Evolutionary conservation across 495 filamentous ascomycete species (phyloP).

Genomic region (Aspergillus leporis): DNA sequence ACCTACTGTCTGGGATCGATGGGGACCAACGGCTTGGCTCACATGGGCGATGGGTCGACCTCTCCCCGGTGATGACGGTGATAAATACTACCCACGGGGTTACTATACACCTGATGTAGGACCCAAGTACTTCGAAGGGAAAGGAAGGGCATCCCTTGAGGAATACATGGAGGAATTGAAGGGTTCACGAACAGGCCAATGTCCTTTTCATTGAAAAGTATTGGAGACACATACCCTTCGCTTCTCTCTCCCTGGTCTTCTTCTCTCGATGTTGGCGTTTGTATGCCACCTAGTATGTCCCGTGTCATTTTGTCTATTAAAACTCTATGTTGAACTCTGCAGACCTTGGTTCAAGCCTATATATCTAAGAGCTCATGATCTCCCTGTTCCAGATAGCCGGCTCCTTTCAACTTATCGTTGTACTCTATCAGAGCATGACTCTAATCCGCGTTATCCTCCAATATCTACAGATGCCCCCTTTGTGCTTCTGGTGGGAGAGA

Average conservation of each 20-base stretch:
- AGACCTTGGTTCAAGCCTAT: too few relatives aligned
- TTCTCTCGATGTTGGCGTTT: too few relatives aligned
- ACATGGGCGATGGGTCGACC: slow-evolving; percentile 55
- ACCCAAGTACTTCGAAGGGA: slow-evolving; percentile 55
- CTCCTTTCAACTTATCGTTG: too few relatives aligned
- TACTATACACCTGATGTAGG: slow-evolving; percentile 60
- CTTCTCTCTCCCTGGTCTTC: background rate
- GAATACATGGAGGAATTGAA: slow-evolving; percentile 44
- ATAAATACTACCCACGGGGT: slow-evolving; percentile 58
- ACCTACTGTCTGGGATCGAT: slow-evolving; percentile 61
- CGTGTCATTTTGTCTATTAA: background rate
- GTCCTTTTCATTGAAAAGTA: slow-evolving; percentile 49
- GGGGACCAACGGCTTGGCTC: slow-evolving; percentile 55
- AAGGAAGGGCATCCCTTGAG: slow-evolving; percentile 44
- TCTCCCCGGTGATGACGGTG: slow-evolving; percentile 59
- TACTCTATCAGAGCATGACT: too few relatives aligned
- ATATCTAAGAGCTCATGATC: too few relatives aligned
- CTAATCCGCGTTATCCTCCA: too few relatives aligned
- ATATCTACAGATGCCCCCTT: too few relatives aligned
- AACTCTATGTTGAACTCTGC: too few relatives aligned
- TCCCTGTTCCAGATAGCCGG: too few relatives aligned
- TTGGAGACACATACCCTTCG: background rate
- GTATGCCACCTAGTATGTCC: background rate
- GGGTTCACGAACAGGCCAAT: slow-evolving; percentile 47
- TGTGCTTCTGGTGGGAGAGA: too few relatives aligned